Conservation (phyloP, 805 yeast genomes). For the Myxozyma geophila region DNA sequence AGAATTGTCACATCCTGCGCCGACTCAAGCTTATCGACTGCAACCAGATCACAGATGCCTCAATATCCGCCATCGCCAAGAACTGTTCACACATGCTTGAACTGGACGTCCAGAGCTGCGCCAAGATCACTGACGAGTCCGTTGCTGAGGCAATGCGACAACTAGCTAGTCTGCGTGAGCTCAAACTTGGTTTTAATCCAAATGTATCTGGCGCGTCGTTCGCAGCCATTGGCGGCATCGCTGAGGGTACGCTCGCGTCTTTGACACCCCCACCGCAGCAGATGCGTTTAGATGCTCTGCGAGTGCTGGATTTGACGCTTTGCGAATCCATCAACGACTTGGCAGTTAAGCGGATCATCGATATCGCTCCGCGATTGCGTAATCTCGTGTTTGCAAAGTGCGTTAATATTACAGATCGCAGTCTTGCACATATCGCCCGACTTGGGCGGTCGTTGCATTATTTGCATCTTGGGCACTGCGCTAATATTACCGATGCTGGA, state of each 20-base stretch:
- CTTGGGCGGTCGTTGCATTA: slow-evolving; percentile 83
- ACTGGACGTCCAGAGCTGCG: slow-evolving; percentile 83
- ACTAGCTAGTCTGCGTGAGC: slow-evolving; percentile 77
- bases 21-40: slow-evolving; percentile 82
- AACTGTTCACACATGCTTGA: slow-evolving; percentile 83
- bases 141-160: slow-evolving; percentile 61
- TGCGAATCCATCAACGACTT: slow-evolving; percentile 81
- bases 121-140: slow-evolving; percentile 69
- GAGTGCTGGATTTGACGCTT: slow-evolving; percentile 83
- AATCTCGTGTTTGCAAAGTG: slow-evolving; percentile 91
- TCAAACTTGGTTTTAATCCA: slow-evolving; percentile 68
- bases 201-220: slow-evolving; percentile 73
- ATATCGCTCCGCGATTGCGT: slow-evolving; percentile 80
- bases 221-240: not conserved
- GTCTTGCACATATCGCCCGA: slow-evolving; percentile 69
- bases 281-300: slow-evolving; percentile 57
- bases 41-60: slow-evolving; percentile 63
- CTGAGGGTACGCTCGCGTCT: slow-evolving; percentile 46
- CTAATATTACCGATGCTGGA: slow-evolving; percentile 85
- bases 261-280: slow-evolving; percentile 35
- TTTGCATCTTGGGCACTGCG: slow-evolving; percentile 92
- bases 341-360: slow-evolving; percentile 71
- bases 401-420: slow-evolving; percentile 78
- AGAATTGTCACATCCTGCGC: slow-evolving; percentile 72
- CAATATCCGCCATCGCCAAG: slow-evolving; percentile 63